A percentile compares a stretch with the other conserved stretches of the same genome.
phyloP scores from a whole-genome alignment of 345 rosid genomes.

The Eucalyptus coolabah region DNA sequence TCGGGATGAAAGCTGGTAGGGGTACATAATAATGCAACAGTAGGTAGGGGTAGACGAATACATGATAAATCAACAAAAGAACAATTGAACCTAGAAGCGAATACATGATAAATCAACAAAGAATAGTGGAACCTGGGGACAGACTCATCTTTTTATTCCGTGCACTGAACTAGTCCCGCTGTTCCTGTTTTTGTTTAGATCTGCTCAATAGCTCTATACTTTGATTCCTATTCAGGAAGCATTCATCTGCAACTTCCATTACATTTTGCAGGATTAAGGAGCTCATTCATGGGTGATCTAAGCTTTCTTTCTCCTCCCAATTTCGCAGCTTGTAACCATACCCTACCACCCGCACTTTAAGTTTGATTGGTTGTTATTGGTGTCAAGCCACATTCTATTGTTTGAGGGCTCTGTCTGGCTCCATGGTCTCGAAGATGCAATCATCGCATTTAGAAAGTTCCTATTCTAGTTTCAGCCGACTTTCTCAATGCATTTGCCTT shows the following conservation, averaged over 20 bases:
- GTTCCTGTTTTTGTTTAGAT: neutral
- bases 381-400: neutral
- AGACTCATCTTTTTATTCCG: neutral
- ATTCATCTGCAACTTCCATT: neutral
- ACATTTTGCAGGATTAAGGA: neutral
- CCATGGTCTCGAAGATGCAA: neutral
- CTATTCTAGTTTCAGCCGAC: neutral
- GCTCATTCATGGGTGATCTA: neutral
- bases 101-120: neutral
- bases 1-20: neutral
- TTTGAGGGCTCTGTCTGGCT: neutral
- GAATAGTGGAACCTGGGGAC: neutral
- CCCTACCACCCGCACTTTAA: neutral
- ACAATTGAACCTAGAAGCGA: neutral
- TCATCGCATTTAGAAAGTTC: neutral
- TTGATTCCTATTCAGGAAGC: neutral
- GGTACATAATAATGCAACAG: neutral
- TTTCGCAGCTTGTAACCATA: too few species aligned
- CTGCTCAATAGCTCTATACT: neutral
- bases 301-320: neutral
- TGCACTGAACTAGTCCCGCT: neutral
- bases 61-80: neutral
- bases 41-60: neutral
- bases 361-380: neutral
- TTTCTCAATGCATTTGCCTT: neutral